Evolutionary conservation across 2,329 filamentous ascomycete genomes (phyloP).

Genomic region (Leptographium galeiforme): DNA sequence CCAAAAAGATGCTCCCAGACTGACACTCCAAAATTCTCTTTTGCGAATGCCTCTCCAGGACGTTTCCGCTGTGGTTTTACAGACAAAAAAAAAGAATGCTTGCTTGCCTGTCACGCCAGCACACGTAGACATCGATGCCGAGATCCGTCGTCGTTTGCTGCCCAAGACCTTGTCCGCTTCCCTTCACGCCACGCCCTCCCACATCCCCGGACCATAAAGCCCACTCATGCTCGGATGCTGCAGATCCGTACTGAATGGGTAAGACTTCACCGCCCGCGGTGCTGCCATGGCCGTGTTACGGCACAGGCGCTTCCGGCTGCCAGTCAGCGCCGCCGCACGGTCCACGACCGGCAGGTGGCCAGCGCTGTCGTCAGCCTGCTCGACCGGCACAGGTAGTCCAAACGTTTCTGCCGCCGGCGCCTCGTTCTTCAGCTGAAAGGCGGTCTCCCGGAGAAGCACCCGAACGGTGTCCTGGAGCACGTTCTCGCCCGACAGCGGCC

Average conservation of each 20-base stretch:
- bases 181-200: conserved; percentile 48
- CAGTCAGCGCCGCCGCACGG: conserved; percentile 25
- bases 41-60: background rate
- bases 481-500: conserved; percentile 43
- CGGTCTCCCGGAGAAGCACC: conserved; percentile 36
- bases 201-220: conserved; percentile 48
- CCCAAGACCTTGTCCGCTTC: background rate
- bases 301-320: conserved; percentile 51
- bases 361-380: conserved; percentile 4
- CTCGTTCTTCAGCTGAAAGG: conserved; percentile 13
- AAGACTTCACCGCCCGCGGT: conserved; percentile 1
- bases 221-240: conserved; percentile 36
- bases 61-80: conserved; percentile 1
- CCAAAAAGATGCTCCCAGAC: background rate
- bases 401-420: conserved; percentile 17
- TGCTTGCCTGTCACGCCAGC: conserved; percentile 20
- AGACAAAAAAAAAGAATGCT: conserved; percentile 13
- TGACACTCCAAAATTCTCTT: background rate
- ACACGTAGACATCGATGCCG: background rate
- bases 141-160: background rate
- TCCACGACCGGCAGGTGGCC: conserved; percentile 1
- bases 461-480: conserved; percentile 56
- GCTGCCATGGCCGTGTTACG: conserved; percentile 22
- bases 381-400: conserved; percentile 9
- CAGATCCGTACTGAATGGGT: conserved; percentile 18